Evolutionary conservation across 2,329 filamentous ascomycete genomes (phyloP).

Genomic region (Beauveria brongniartii): DNA sequence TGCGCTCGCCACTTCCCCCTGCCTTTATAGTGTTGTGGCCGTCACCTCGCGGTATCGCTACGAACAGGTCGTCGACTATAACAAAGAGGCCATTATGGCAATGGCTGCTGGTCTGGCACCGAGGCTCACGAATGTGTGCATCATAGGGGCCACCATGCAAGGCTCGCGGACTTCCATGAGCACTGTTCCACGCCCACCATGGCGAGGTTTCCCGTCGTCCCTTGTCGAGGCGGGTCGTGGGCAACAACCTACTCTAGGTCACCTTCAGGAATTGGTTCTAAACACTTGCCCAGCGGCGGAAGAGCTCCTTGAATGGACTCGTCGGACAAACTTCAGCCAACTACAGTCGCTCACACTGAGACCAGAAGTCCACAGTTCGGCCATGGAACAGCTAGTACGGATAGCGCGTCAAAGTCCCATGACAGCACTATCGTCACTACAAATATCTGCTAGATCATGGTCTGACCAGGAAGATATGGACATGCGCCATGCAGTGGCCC

Average conservation of each 20-base stretch:
- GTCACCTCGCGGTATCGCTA: not conserved
- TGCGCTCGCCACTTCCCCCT: constrained; percentile 3
- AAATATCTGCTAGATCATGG: not conserved
- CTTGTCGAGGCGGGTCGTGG: not conserved
- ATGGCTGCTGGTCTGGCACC: constrained; percentile 3
- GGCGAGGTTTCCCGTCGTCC: not conserved
- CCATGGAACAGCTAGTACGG: not conserved
- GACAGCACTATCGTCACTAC: not conserved
- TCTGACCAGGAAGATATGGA: too few relatives aligned
- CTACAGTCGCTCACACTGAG: not conserved
- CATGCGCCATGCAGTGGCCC: not conserved
- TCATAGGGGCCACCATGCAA: not conserved
- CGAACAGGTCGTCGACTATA: not conserved
- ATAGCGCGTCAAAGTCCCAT: not conserved
- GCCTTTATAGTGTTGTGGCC: constrained; percentile 6
- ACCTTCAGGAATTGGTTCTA: not conserved
- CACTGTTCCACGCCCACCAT: not conserved
- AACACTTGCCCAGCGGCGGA: not conserved
- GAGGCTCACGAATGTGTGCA: not conserved
- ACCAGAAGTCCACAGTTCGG: not conserved
- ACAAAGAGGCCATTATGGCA: constrained; percentile 1
- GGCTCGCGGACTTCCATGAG: not conserved
- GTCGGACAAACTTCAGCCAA: not conserved
- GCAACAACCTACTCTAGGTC: not conserved
- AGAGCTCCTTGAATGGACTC: not conserved